Conservation (phyloP, 2,329 filamentous ascomycete genomes). For the Ramularia collo-cygni region DNA sequence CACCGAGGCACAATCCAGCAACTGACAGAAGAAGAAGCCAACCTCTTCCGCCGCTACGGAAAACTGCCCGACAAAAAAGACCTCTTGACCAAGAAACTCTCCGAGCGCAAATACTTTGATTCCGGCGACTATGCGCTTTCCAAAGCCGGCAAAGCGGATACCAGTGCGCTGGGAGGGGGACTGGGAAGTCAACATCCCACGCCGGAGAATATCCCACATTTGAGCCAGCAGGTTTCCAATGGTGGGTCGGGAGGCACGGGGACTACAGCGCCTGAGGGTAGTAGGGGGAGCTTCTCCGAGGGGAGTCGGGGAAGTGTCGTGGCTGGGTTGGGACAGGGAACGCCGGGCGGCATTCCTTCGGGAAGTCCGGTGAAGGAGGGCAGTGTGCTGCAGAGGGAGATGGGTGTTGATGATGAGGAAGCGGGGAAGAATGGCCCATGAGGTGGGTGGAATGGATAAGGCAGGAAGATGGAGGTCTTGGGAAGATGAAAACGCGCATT, state of each 20-base stretch:
- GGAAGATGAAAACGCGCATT: background rate
- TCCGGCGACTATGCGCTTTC: constrained; percentile 91
- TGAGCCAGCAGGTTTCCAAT: constrained; percentile 26
- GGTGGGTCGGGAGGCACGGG: constrained; percentile 8
- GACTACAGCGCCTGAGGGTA: constrained; percentile 7
- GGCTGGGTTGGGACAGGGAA: constrained; percentile 34
- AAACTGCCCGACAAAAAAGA: constrained; percentile 96
- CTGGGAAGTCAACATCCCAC: constrained; percentile 90
- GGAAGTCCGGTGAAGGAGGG: constrained; percentile 86
- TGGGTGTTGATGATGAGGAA: constrained; percentile 57
- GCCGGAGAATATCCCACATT: constrained; percentile 37
- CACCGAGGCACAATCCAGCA: background rate
- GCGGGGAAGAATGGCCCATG: background rate
- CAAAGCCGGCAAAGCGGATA: constrained; percentile 92
- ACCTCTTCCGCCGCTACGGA: constrained; percentile 92
- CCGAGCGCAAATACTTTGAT: constrained; percentile 98
- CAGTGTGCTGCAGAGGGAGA: constrained; percentile 78
- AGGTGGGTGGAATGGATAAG: background rate
- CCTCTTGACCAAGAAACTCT: constrained; percentile 94
- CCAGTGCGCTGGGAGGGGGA: constrained; percentile 68
- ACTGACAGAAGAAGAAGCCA: constrained; percentile 82
- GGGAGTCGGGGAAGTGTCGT: constrained; percentile 12
- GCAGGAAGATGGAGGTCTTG: background rate
- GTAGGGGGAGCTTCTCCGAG: constrained; percentile 19
- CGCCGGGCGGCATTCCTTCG: constrained; percentile 43